Base-by-base conservation (phyloP, 257 asterid species). In the Datura wrightii region DNA sequence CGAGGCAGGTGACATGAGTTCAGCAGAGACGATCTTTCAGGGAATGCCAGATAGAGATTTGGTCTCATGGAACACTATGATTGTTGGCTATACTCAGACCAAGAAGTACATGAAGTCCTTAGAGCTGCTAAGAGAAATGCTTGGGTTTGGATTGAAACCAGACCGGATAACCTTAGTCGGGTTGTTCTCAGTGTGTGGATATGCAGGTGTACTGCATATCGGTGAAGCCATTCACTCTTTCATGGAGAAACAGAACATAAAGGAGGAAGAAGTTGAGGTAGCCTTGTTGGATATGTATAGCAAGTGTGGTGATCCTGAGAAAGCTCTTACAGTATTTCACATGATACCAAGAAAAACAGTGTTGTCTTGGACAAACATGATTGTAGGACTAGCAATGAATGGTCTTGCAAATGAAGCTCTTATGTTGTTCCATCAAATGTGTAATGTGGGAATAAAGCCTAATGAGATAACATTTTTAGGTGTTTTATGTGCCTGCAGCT, bases 401-500 rank as follows among this genome's bases (percentile, higher is more conserved):
- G 97, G 97, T 84, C 83, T 88, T 60, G 87, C 88, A 60, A 89
- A 65, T 42, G 88, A 78, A 76, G 93, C 97, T 0, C 84, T 93
- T 48, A 86, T 85, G 79, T 89, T 81, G 78, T 93, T 94, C 34
- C 62, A 87, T 42, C 69, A 56, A 67, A 93, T 95, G 96, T 11
- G 91, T 79, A 82, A 88, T 48, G 82, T 71, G 34, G 94, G 93
- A 70, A 42, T 90, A 55, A 63, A 88, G 55, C 97, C 98, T 1
- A 94, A 95, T 79, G 88, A 87, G 34, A 37, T 91, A 14, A 91
- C 99, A 10, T 95, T 90, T 84, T 89, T 95, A 55, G 93, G 95
- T 44, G 92, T 90, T 82, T 93, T 95, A 79, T 97, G 93, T 82
- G 94, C 98, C 46, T 95, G 98, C 80, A 89, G 92, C 46, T 96